Evolutionary conservation across 192 early-diverging fungal genomes (phyloP).

Genomic region (Coemansia sp.): DNA sequence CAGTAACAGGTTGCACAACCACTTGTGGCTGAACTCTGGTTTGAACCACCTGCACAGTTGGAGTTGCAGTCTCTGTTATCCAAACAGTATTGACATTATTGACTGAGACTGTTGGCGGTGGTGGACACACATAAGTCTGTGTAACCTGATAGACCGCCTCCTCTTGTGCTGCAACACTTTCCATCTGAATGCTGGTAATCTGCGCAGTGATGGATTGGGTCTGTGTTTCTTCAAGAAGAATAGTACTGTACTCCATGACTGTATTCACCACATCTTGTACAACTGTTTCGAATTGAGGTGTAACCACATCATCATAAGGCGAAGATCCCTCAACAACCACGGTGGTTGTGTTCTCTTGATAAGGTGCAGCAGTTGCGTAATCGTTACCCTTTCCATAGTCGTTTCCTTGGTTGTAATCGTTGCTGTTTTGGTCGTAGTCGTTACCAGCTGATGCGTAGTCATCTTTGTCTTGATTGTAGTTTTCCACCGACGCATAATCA

Average conservation of each 20-base stretch:
- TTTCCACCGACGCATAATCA: conserved; percentile 1
- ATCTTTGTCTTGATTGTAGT: not conserved
- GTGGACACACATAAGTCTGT: conserved; percentile 47
- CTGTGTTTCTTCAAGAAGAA: conserved; percentile 37
- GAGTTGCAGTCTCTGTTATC: conserved; percentile 46
- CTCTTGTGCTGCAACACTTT: conserved; percentile 38
- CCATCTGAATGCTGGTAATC: conserved; percentile 46
- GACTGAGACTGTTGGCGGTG: conserved; percentile 37
- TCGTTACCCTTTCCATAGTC: conserved; percentile 7
- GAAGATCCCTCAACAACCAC: conserved; percentile 26
- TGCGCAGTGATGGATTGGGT: conserved; percentile 28
- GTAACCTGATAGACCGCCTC: conserved; percentile 49
- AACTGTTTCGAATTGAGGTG: conserved; percentile 35
- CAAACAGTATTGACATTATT: conserved; percentile 48
- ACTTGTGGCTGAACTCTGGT: conserved; percentile 47
- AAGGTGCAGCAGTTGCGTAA: conserved; percentile 11
- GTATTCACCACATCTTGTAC: conserved; percentile 41
- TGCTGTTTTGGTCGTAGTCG: not conserved
- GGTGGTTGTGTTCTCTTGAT: conserved; percentile 21
- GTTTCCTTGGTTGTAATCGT: conserved; percentile 7
- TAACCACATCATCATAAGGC: conserved; percentile 30
- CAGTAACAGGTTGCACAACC: conserved; percentile 48
- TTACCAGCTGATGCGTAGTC: conserved; percentile 9
- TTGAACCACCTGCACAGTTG: conserved; percentile 47
- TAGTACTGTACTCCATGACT: conserved; percentile 40